These are phyloP conservation scores for Polyrhizophydium stewartii DNA, from an alignment of 371 early-diverging fungal species.

Conservation along the genomic window DNA sequence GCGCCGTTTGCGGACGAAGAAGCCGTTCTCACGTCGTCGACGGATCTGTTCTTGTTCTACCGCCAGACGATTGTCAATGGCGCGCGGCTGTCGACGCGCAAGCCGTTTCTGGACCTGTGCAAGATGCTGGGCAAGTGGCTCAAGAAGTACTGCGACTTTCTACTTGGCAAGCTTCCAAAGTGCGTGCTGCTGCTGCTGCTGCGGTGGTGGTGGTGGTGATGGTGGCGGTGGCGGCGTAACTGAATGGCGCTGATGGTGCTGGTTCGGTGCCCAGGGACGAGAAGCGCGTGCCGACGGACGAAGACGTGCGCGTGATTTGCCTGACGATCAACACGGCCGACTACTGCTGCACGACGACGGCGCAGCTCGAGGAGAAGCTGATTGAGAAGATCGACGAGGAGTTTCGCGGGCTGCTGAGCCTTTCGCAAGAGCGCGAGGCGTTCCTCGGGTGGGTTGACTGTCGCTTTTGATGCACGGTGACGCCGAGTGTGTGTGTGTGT, in stretches of 20 bases:
- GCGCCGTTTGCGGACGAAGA: slow-evolving; percentile 44
- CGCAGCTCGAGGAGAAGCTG: slow-evolving; percentile 80
- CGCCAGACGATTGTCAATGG: slow-evolving; percentile 80
- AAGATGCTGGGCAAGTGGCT: slow-evolving; percentile 72
- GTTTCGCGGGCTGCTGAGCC: slow-evolving; percentile 59
- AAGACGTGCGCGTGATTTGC: slow-evolving; percentile 64
- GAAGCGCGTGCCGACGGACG: slow-evolving; percentile 49
- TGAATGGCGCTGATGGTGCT: slow-evolving; percentile 2
- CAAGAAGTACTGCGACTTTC: slow-evolving; percentile 63
- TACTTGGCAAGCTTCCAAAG: slow-evolving; percentile 66
- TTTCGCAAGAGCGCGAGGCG: slow-evolving; percentile 67
- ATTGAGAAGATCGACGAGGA: slow-evolving; percentile 69
- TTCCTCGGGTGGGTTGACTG: slow-evolving; percentile 52
- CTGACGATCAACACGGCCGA: slow-evolving; percentile 88
- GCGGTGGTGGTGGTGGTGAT: no score
- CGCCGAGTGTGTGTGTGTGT: not conserved
- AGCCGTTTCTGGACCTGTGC: slow-evolving; percentile 65
- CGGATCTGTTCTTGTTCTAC: slow-evolving; percentile 86
- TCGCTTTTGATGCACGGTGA: not conserved
- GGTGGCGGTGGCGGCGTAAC: not conserved
- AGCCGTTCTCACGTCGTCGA: slow-evolving; percentile 77
- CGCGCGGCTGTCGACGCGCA: slow-evolving; percentile 76
- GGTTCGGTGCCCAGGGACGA: slow-evolving; percentile 49
- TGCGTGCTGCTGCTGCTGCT: slow-evolving; percentile 17
- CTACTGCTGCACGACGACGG: slow-evolving; percentile 82